Base-by-base conservation (phyloP, 2,329 filamentous ascomycete species). In the Hirsutella minnesotensis region DNA sequence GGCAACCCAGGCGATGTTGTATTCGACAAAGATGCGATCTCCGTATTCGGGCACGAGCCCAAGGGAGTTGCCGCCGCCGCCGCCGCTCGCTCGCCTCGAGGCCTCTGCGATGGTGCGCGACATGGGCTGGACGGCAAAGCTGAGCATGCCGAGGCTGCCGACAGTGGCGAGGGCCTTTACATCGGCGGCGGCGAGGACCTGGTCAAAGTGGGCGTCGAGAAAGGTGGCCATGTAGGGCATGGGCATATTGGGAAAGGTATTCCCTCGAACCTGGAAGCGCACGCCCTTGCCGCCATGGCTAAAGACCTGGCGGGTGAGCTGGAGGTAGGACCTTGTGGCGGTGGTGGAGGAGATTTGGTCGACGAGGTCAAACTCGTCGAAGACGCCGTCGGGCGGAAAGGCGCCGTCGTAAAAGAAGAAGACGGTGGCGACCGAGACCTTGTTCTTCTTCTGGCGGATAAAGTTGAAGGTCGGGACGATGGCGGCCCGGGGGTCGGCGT, bases 341-440 rank as follows among this genome's bases (percentile, higher is more conserved):
- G 62, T 63, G 16, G 58, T 67, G 51, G 75, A 70, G 19, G 64
- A 52, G 0, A 61, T 46, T 1, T 66, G 64, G 1, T 57, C 52
- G 38, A 75, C 63, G 33, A 62, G 61, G 2, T 69, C 68, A 55
- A 82, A 82, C 44, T 70, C 69, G 44, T 69, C 64, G 45, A 83
- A 81, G 2, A 73, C 66, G 4, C 63, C 69, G 1, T 61, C 52
- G 1, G 77, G 76, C 0, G 69, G 69, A 40, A 59, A 56, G 0
- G 68, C 66, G 1, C 73, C 78, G 54, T 82, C 73, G 55, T 81
- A 81, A 61, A 78, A 81, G 30, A 77, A 54, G 56, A 81, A 81
- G 46, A 82, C 57, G 44, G 77, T 79, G 18, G 72, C 44, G 46
- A 78, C 65, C 3, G 64, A 53, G 3, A 61, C 48, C 0, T 66